Percentiles rank a stretch among this genome's conserved stretches.
Conservation (phyloP, 345 rosid species). For the Rhodomyrtus tomentosa region DNA sequence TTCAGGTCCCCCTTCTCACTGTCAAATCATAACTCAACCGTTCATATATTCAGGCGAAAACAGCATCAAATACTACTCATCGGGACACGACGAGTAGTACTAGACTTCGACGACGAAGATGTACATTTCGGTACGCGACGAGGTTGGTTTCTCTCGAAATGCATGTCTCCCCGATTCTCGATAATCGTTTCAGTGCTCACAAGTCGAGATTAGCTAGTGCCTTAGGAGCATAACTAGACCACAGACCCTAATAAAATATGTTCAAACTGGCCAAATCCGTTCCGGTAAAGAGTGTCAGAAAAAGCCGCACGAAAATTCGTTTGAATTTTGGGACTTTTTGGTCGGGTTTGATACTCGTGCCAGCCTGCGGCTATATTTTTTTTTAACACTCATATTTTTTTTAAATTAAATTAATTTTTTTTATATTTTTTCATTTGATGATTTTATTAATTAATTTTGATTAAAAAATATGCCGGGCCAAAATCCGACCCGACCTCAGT, state of each 20-base stretch:
- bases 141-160: not conserved
- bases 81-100: too few relatives aligned
- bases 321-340: too few relatives aligned
- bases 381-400: too few relatives aligned
- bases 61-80: not conserved
- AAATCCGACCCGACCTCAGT: too few relatives aligned
- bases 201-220: not conserved
- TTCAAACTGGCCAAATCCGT: not conserved
- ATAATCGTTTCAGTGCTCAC: not conserved
- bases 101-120: not conserved
- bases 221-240: not conserved
- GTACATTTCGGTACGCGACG: not conserved
- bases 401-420: too few relatives aligned
- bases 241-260: not conserved
- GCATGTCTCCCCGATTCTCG: not conserved
- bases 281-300: too few relatives aligned
- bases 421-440: too few relatives aligned
- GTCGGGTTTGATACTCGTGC: too few relatives aligned
- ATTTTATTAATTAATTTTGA: too few relatives aligned
- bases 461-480: too few relatives aligned
- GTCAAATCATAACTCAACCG: not conserved
- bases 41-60: not conserved
- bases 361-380: too few relatives aligned
- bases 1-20: slow-evolving; percentile 82
- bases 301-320: too few relatives aligned